Evolutionary conservation across 2,329 filamentous ascomycete species (phyloP).

Genomic region (Elsinoe perseae): DNA sequence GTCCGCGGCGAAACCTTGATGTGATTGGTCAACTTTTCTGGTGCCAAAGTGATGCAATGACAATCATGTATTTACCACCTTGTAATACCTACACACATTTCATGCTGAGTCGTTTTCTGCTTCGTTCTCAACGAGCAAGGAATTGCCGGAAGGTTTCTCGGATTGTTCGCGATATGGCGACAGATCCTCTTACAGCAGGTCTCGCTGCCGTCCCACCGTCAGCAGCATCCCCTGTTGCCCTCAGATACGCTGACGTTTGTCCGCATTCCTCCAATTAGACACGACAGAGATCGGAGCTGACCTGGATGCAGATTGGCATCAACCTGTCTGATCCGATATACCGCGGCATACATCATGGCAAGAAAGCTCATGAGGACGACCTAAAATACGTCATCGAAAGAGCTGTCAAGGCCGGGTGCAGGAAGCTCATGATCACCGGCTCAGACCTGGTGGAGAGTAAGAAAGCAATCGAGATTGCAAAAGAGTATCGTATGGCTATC

Average conservation of each 20-base stretch:
- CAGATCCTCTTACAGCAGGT: conserved; percentile 23
- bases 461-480: conserved; percentile 65
- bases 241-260: conserved; percentile 39
- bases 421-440: conserved; percentile 87
- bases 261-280: conserved; percentile 20
- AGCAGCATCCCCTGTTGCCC: neutral
- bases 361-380: conserved; percentile 65
- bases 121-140: neutral
- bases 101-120: neutral
- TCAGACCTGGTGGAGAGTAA: conserved; percentile 73
- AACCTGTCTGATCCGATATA: conserved; percentile 93
- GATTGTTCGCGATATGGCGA: neutral
- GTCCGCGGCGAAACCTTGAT: conserved; percentile 2
- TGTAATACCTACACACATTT: neutral
- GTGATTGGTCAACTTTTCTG: neutral
- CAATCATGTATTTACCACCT: neutral
- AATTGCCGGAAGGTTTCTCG: neutral
- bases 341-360: conserved; percentile 74
- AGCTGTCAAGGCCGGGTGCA: conserved; percentile 68
- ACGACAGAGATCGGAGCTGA: conserved; percentile 14
- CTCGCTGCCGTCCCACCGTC: conserved; percentile 19
- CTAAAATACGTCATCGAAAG: conserved; percentile 69
- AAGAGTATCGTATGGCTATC: conserved; percentile 58
- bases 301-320: conserved; percentile 64
- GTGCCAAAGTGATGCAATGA: neutral